These are phyloP conservation scores for Blastobotrys ciferrii DNA, from an alignment of 1,139 yeast species.

Conservation along the genomic window DNA sequence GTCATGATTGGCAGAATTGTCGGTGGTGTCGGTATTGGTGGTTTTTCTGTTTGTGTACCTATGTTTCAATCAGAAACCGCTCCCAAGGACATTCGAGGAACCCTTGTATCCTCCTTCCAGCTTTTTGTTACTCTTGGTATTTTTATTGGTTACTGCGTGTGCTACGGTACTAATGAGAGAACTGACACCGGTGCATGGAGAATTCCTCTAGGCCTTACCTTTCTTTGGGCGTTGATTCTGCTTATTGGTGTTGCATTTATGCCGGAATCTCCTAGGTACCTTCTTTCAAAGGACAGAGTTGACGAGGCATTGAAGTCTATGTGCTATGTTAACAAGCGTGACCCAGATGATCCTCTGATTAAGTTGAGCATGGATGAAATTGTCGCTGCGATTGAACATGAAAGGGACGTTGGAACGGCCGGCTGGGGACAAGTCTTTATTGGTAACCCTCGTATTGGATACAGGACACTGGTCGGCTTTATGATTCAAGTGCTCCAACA, in stretches of 20 bases:
- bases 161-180: constrained; percentile 57
- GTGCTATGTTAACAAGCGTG: constrained; percentile 61
- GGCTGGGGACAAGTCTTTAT: constrained; percentile 63
- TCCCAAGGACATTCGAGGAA: constrained; percentile 68
- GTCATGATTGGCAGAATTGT: constrained; percentile 46
- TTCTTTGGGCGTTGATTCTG: constrained; percentile 45
- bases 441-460: constrained; percentile 65
- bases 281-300: constrained; percentile 51
- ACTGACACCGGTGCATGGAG: constrained; percentile 59
- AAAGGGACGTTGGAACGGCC: constrained; percentile 63
- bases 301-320: constrained; percentile 62
- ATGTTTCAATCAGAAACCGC: constrained; percentile 70
- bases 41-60: constrained; percentile 62
- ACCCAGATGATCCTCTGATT: constrained; percentile 57
- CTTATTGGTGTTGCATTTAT: constrained; percentile 58
- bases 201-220: constrained; percentile 54
- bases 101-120: constrained; percentile 65
- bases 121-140: constrained; percentile 68
- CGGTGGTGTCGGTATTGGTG: constrained; percentile 66
- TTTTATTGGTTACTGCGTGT: constrained; percentile 63
- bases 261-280: constrained; percentile 81
- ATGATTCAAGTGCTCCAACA: constrained; percentile 70
- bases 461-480: constrained; percentile 64
- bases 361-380: constrained; percentile 58
- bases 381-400: constrained; percentile 62